phyloP scores from a whole-genome alignment of 805 yeast genomes.

The Ogataea philodendri region DNA sequence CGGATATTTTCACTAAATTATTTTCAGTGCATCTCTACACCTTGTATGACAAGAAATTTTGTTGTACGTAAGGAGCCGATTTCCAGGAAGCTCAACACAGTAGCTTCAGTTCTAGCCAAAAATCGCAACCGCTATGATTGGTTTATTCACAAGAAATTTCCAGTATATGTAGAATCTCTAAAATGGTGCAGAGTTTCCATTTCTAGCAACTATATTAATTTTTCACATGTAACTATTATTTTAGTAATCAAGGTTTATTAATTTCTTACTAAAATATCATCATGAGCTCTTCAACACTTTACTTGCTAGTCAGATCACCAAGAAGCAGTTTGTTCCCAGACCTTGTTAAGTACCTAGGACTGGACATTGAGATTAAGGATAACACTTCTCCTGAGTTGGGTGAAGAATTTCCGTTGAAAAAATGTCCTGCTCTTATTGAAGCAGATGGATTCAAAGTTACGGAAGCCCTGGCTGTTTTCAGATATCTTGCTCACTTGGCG shows the following conservation, averaged over 20 bases:
- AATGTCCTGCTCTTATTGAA: constrained; percentile 1
- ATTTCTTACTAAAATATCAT: constrained; percentile 2
- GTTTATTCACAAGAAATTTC: too few relatives aligned
- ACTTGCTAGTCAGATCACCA: constrained; percentile 1
- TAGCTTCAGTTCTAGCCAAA: too few relatives aligned
- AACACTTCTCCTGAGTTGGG: not conserved
- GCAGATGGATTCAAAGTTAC: constrained; percentile 3
- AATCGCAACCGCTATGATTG: too few relatives aligned
- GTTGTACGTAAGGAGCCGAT: too few relatives aligned
- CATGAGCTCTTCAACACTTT: constrained; percentile 1
- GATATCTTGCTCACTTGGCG: constrained; percentile 1
- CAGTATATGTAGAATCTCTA: too few relatives aligned
- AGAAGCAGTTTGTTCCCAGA: constrained; percentile 1
- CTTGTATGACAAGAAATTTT: not conserved
- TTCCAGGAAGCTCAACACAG: too few relatives aligned
- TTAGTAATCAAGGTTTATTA: too few relatives aligned
- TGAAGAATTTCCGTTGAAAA: constrained; percentile 1
- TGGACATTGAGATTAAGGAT: constrained; percentile 2
- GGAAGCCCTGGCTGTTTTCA: constrained; percentile 3
- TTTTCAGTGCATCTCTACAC: constrained; percentile 2
- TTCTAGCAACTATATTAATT: too few relatives aligned
- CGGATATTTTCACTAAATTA: not conserved
- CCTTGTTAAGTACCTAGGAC: not conserved
- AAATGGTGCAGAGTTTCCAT: too few relatives aligned
- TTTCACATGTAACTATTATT: too few relatives aligned